Percentiles rank a stretch among this genome's conserved stretches.
phyloP scores from a whole-genome alignment of 495 filamentous ascomycete genomes.

The Cryomyces antarcticus region DNA sequence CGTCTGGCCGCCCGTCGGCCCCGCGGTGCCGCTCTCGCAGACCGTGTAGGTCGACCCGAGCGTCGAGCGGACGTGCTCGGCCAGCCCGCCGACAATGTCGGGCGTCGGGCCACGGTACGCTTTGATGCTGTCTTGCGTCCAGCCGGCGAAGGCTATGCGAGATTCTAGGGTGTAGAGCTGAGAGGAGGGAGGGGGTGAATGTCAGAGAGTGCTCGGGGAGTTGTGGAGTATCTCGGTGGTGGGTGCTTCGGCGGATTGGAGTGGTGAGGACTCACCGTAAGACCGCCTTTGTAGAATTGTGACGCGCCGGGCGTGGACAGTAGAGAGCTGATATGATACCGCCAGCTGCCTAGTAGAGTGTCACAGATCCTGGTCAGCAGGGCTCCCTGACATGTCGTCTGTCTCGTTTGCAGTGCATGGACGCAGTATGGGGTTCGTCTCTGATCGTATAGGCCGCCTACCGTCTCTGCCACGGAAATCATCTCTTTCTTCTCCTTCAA shows the following conservation, averaged over 20 bases:
- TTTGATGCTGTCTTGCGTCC: constrained; percentile 30
- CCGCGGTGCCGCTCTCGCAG: constrained; percentile 39
- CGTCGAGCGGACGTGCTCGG: constrained; percentile 29
- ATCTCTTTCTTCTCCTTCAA: constrained; percentile 32
- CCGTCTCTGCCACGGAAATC: constrained; percentile 39
- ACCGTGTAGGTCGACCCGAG: constrained; percentile 34
- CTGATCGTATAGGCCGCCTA: constrained; percentile 9
- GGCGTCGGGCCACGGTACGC: constrained; percentile 34
- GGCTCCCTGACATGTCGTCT: neutral
- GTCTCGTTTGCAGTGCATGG: no score
- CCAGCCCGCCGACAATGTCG: constrained; percentile 33
- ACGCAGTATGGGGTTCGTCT: no score
- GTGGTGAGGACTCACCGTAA: constrained; percentile 22
- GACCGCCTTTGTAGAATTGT: constrained; percentile 34
- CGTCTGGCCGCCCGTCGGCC: constrained; percentile 35
- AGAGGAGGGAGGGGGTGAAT: neutral
- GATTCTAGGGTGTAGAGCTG: constrained; percentile 40
- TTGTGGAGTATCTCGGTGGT: neutral
- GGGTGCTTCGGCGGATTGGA: neutral
- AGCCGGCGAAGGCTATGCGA: constrained; percentile 36
- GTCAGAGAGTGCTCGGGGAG: neutral
- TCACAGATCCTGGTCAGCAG: neutral
- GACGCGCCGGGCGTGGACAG: constrained; percentile 35
- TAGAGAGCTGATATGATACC: constrained; percentile 36
- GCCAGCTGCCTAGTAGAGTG: constrained; percentile 29